Conservation (phyloP, 768 basidiomycete genomes). For the Glaciozyma antarctica region DNA sequence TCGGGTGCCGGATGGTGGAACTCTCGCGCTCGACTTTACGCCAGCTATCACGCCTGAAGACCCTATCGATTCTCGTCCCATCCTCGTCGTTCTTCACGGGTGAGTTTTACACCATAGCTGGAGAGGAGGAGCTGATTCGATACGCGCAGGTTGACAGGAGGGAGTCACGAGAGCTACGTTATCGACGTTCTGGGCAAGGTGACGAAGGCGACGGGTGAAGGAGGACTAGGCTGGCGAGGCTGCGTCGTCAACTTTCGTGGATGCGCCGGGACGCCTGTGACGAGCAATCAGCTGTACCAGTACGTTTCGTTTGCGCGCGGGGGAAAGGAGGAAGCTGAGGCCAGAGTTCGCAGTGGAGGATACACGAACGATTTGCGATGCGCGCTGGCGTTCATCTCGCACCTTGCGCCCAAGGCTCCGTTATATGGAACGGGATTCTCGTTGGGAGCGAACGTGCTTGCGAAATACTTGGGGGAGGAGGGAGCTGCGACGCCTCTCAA, state of each 20-base stretch:
- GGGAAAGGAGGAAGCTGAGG: too few relatives aligned
- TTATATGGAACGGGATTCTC: slow-evolving; percentile 85
- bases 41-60: slow-evolving; percentile 33
- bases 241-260: slow-evolving; percentile 88
- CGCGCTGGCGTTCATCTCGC: slow-evolving; percentile 64
- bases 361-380: slow-evolving; percentile 81
- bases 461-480: slow-evolving; percentile 56
- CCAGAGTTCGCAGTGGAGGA: slow-evolving; percentile 51
- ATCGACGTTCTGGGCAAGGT: slow-evolving; percentile 67
- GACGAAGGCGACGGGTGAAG: slow-evolving; percentile 58
- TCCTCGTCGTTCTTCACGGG: slow-evolving; percentile 44
- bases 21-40: slow-evolving; percentile 40
- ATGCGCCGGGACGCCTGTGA: slow-evolving; percentile 81
- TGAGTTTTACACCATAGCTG: too few relatives aligned
- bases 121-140: too few relatives aligned
- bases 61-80: slow-evolving; percentile 43
- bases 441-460: slow-evolving; percentile 82
- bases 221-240: slow-evolving; percentile 83
- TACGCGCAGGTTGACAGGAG: slow-evolving; percentile 21
- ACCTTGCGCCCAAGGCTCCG: slow-evolving; percentile 65
- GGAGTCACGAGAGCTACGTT: slow-evolving; percentile 70
- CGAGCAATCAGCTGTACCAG: slow-evolving; percentile 60
- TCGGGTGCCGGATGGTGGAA: slow-evolving; percentile 44
- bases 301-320: slow-evolving; percentile 1
- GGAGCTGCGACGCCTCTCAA: slow-evolving; percentile 19